Base-by-base conservation (phyloP, 2,329 filamentous ascomycete genomes). In the Teratosphaeria epicoccoides region DNA sequence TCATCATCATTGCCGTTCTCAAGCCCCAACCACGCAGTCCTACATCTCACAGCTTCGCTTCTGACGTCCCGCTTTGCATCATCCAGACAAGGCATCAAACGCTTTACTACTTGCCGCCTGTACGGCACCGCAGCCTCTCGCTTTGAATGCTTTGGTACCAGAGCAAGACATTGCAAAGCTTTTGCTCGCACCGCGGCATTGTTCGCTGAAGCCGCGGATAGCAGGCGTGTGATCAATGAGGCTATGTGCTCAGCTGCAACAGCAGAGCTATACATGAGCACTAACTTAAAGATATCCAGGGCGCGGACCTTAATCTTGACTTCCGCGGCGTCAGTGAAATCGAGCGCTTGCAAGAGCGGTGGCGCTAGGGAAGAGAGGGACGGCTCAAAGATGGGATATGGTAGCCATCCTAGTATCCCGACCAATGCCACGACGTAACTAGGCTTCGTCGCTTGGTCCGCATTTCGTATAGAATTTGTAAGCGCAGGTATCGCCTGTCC, bases 351-450 rank as follows among this genome's bases (percentile, higher is more conserved):
- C 0, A 85, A 71, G 17, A 85, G 74, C 1, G 84, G 70, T 0
- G 81, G 79, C 4, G 80, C 70, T 1, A 85, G 70, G 4, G 75
- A 75, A 1, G 72, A 68, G 7, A 84, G 71, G 59, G 82, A 77
- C 12, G 79, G 74, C 59, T 81, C 73, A 11, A 84, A 74, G 43
- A 85, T 73, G 4, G 75, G 68, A 28, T 81, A 79, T 0, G 81
- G 76, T 43, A 83, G 75, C 62, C 77, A 78, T 47, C 74, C 72
- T 40, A 85, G 70, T 12, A 84, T 74, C 1, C 81, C 81, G 3
- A 80, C 78, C 2, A 85, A 71, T 4, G 82, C 82, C 28, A 82
- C 75, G 23, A 85, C 74, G 59, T 83, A 81, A 55, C 82, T 80
- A 46, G 76, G 73, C 65, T 84, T 85, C 20, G 71, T 66, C 11